A percentile compares a stretch with the other conserved stretches of the same genome.
Evolutionary conservation across 1,284 basidiomycete genomes (phyloP).

Genomic region (Ceratobasidium sp.): DNA sequence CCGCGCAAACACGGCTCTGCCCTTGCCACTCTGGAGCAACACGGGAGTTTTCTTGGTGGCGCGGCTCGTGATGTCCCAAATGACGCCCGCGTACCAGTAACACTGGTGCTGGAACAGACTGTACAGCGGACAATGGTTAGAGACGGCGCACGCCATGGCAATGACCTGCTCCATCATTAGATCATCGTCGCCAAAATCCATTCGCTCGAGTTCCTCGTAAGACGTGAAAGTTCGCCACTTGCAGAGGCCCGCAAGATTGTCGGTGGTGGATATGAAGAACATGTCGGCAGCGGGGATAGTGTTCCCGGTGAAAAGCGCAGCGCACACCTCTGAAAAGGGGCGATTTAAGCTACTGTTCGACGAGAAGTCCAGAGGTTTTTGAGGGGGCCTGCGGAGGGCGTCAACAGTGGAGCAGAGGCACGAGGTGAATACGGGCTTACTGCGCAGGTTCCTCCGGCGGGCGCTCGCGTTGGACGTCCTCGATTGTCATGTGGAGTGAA

Average conservation of each 20-base stretch:
- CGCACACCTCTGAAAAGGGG: background rate
- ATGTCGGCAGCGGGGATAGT: background rate
- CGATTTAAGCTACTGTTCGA: background rate
- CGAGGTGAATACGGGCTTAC: background rate
- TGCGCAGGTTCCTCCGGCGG: background rate
- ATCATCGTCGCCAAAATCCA: background rate
- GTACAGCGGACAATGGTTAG: background rate
- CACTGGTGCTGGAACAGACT: conserved; percentile 1
- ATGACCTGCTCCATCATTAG: background rate
- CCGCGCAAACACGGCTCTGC: too few species aligned
- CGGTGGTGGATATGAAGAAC: background rate
- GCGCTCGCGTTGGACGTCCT: too few species aligned
- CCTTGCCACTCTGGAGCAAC: too few species aligned
- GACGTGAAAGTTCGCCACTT: background rate
- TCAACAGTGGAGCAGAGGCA: background rate
- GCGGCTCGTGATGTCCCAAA: too few species aligned
- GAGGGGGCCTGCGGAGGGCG: too few species aligned
- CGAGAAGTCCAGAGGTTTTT: background rate
- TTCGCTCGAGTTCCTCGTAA: background rate
- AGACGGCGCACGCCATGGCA: background rate
- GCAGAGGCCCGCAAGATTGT: background rate
- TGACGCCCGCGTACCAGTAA: conserved; percentile 29
- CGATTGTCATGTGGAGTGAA: too few species aligned
- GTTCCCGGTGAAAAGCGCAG: background rate
- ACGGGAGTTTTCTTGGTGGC: too few species aligned